Base-by-base conservation (phyloP, 306 rosid species). In the Nissolia schottii region DNA sequence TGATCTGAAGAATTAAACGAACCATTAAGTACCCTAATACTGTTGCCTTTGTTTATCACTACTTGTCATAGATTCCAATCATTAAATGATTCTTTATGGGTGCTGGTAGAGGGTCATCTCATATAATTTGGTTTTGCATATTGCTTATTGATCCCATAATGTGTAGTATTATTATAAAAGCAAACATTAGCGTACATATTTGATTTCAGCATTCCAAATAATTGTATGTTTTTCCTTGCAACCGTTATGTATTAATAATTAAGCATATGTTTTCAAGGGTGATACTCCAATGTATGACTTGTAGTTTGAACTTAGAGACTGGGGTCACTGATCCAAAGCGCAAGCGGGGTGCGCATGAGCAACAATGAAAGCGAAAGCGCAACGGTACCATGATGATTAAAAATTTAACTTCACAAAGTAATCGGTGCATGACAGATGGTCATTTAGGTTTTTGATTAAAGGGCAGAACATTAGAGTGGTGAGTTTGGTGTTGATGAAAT, bases 361-460 rank as follows among this genome's bases (percentile, higher is more conserved):
- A 41, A 65, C 20, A 13, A 2, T 54, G 84, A 83, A 83, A 79
- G 78, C 70, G 84, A 79, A 71, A 79, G 78, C 62, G 27, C 84
- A 83, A 75, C 81, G 77, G 79, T 11, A 15, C 59, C 74, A 53
- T 58, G 45, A 53, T 58, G 45, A 79, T 62, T 25, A 50, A 19
- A 59, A 73, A 2, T 75, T 62, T 23, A 41, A 43, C 20, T 19
- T 48, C 64, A 55, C 54, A 48, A 48, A 46, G 73, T 61, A 48
- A 68, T 62, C 25, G 31, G 73, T 75, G 74, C 77, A 54, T 80
- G 53, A 61, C 77, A 61, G 61, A 37, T 23, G 54, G 16, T 63
- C 67, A 23, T 53, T 46, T 10, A 4, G 1, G 40, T 70, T 16
- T 55, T 78, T 70, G 37, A 55, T 62, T 70, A 49, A 68, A 27